Conservation (phyloP, 352 stramenopile genomes). For the Pythium dissotocum region DNA sequence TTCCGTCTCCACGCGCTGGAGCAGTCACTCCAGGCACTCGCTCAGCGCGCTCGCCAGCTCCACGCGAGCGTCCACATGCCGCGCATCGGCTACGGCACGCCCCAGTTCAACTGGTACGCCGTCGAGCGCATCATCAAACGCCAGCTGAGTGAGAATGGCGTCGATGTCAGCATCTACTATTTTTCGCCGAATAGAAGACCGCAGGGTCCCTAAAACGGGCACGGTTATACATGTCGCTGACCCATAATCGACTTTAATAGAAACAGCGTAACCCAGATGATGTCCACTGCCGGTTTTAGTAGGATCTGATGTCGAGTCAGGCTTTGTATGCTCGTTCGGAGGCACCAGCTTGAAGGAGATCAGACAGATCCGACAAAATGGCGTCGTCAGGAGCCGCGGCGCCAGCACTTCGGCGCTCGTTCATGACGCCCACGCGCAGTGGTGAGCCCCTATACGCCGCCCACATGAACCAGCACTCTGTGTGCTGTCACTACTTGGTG, state of each 20-base stretch:
- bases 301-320: conserved; percentile 14
- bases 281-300: conserved; percentile 12
- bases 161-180: conserved; percentile 74
- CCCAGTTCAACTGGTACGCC: conserved; percentile 82
- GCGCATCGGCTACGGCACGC: conserved; percentile 74
- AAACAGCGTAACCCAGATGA: conserved; percentile 14
- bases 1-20: conserved; percentile 71
- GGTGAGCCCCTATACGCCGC: conserved; percentile 1
- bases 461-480: background rate
- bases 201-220: background rate
- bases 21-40: conserved; percentile 42
- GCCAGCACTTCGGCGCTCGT: conserved; percentile 27
- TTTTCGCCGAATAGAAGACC: conserved; percentile 34
- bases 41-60: conserved; percentile 35
- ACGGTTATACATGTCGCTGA: background rate
- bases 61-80: conserved; percentile 70
- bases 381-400: conserved; percentile 19
- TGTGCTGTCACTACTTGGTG: background rate
- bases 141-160: conserved; percentile 51
- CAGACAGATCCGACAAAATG: conserved; percentile 8
- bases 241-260: conserved; percentile 21
- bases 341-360: conserved; percentile 19
- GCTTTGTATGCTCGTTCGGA: conserved; percentile 5
- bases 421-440: conserved; percentile 12
- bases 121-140: conserved; percentile 74